Conservation (phyloP, 768 basidiomycete genomes). For the Tulasnella sp. region DNA sequence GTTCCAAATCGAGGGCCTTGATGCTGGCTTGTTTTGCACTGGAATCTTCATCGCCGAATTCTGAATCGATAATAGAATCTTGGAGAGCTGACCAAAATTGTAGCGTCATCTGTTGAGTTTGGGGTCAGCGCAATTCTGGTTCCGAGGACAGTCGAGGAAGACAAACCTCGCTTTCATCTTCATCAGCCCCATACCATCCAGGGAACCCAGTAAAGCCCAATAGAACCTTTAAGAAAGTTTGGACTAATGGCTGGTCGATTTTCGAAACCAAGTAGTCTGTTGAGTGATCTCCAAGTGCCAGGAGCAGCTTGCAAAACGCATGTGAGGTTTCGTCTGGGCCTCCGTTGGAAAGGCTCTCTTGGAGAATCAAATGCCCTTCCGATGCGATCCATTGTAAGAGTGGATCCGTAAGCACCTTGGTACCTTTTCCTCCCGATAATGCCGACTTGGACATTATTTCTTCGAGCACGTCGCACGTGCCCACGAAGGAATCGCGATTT, state of each 20-base stretch:
- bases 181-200: slow-evolving; percentile 76
- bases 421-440: slow-evolving; percentile 64
- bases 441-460: slow-evolving; percentile 74
- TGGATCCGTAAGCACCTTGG: slow-evolving; percentile 74
- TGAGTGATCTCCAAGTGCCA: slow-evolving; percentile 82
- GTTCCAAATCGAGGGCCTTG: slow-evolving; percentile 72
- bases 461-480: slow-evolving; percentile 66
- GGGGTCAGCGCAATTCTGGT: not conserved
- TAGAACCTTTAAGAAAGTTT: slow-evolving; percentile 66
- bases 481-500: slow-evolving; percentile 49
- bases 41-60: slow-evolving; percentile 31
- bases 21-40: slow-evolving; percentile 43
- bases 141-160: not conserved
- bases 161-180: slow-evolving; percentile 71
- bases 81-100: slow-evolving; percentile 90
- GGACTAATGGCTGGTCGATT: slow-evolving; percentile 50
- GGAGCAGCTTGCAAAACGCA: slow-evolving; percentile 74
- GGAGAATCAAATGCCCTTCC: slow-evolving; percentile 50
- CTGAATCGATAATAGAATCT: slow-evolving; percentile 54
- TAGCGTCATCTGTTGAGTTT: slow-evolving; percentile 51
- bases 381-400: slow-evolving; percentile 72
- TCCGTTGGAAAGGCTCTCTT: slow-evolving; percentile 40
- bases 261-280: slow-evolving; percentile 68
- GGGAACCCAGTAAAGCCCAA: slow-evolving; percentile 68
- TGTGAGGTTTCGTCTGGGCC: slow-evolving; percentile 54